Evolutionary conservation across 176 grass and related monocot genomes (phyloP).

Genomic region (Paspalum vaginatum): DNA sequence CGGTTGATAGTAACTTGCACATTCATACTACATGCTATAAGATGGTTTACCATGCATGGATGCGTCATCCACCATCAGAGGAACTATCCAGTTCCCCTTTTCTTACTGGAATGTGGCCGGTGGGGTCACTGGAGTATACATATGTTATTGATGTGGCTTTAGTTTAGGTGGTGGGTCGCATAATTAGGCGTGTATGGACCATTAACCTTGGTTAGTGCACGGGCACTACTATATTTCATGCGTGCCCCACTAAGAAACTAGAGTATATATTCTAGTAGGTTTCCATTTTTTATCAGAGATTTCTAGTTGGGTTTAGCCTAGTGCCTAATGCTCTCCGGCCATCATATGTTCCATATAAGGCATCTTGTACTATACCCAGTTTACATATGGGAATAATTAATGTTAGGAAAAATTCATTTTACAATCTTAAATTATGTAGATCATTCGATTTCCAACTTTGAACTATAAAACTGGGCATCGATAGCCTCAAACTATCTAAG

Average conservation of each 20-base stretch:
- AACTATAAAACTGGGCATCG: no score
- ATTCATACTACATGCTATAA: neutral
- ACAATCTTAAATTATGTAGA: no score
- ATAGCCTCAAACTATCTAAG: no score
- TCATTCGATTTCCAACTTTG: no score
- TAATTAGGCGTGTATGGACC: conserved; percentile 46
- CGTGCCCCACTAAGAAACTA: conserved; percentile 13
- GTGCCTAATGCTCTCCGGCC: conserved; percentile 13
- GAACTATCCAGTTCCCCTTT: conserved; percentile 43
- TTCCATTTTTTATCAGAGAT: conserved; percentile 43
- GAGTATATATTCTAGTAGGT: conserved; percentile 18
- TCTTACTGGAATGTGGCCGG: neutral
- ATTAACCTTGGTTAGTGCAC: conserved; percentile 39
- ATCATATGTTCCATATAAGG: conserved; percentile 5
- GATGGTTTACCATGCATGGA: neutral
- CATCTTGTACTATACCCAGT: neutral
- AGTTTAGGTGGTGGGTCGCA: conserved; percentile 51
- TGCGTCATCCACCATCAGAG: conserved; percentile 11
- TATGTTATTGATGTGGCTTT: conserved; percentile 32
- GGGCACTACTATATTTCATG: neutral
- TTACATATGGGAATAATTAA: neutral
- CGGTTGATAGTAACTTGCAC: conserved; percentile 51
- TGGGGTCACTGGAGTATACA: neutral
- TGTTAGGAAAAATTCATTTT: neutral
- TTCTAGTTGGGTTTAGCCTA: conserved; percentile 30